Base-by-base conservation (phyloP, 371 early-diverging fungal genomes). In the Mortierella sp. region DNA sequence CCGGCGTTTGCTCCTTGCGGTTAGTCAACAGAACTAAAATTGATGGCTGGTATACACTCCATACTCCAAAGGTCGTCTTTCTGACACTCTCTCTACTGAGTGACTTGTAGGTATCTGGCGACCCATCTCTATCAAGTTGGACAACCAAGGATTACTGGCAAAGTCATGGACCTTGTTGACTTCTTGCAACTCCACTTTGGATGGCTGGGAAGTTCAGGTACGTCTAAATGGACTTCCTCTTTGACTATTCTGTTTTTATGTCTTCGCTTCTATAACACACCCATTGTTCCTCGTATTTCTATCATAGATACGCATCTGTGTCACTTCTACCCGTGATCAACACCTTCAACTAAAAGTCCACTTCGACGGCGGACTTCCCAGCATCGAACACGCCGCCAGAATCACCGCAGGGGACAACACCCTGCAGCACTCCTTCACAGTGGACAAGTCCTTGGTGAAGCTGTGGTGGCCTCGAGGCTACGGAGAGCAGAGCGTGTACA, bases 401-500 rank as follows among this genome's bases (percentile, higher is more conserved):
- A 44, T 71, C n/a, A 7, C 12, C 4, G 21, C 24, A 3, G 76
- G 76, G 0, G 56, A 72, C 1, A 11, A 48, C n/a, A 58, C 38
- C 4, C 2, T 63, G 6, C 18, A 58, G 24, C 35, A 72, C 12
- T 54, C 70, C 0, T 41, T 74, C n/a, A 2, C 27, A 0, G n/a
- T 83, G 12, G 65, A 76, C 6, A 46, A 74, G 14, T 49, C 70
- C 8, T 11, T 14, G 8, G 70, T 84, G 51, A 49, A 70, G 18
- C 54, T 38, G 21, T 91, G 91, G 91, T 91, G 88, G 88, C 91
- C 91, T 4, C 74, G 74, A 35, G 89, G 89, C 4, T 82, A 88
- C 27, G 92, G 92, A 10, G 71, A 76, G 1, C 90, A 85, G 24
- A 84, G 71, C 6, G 70, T 89, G 24, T 92, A 90, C 75, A 63